Evolutionary conservation across 2,329 filamentous ascomycete genomes (phyloP), one percentile per base, ranked within the genome.

Genomic region (Leptographium lundbergii): DNA sequence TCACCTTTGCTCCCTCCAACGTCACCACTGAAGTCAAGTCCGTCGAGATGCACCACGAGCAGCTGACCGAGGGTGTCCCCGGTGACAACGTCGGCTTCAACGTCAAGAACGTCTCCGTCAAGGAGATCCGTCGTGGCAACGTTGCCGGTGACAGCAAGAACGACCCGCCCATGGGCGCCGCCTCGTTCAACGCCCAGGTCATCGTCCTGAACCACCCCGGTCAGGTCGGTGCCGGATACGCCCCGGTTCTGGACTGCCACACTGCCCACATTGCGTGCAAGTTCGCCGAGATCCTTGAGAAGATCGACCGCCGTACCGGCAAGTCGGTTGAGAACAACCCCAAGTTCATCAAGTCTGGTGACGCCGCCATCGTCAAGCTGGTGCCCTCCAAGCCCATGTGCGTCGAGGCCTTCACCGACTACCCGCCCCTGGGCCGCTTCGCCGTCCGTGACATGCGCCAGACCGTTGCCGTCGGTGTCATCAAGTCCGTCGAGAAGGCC

Each of bases 1-100:
- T 97, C 70, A 97, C 92, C 81, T 97, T 97, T 79, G 94, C 94
- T 74, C 94, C 94, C 69, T 82, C 91, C 84, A 90, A 90, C 86
- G 91, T 99, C 77, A 97, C 94, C 87, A 97, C 94, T 85, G 94
- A 99, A 89, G 94, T 97, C 86, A 99, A 99, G 91, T 97, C 92
- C 79, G 94, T 99, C 73, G 94, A 99, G 85, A 99, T 99, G 94
- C 92, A 96, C 87, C 92, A 97, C 91, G 90, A 96, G 85, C 91
- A 96, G 88, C 91, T 99, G 70, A 64, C 76, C 67, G 87, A 96
- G 85, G 94, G 94, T 89, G 74, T 89, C 68, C 94, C 94, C 74
- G 94, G 94, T 87, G 94, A 99, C 89, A 99, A 99, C 85, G 94
- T 99, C 77, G 94, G 94, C 72, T 99, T 99, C 91, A 99, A 99